Conservation (phyloP, 257 asterid species). For the Plantago major region DNA sequence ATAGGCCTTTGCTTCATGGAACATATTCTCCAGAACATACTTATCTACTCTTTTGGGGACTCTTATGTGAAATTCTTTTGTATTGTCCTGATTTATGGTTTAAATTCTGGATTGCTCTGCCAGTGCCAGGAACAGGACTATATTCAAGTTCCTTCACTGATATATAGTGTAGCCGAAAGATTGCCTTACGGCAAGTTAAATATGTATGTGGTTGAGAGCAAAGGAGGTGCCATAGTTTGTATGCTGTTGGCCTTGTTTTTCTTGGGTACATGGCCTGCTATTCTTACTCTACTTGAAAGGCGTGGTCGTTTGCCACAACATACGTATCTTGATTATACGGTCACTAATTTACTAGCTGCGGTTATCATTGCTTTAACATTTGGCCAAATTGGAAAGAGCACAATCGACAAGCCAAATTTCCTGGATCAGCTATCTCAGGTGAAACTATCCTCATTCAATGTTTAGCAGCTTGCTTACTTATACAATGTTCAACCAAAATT, state of each 20-base stretch:
- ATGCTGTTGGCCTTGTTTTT: conserved; percentile 68
- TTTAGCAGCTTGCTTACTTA: neutral
- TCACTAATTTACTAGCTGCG: conserved; percentile 88
- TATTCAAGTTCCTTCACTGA: conserved; percentile 26
- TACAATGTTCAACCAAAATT: too few species aligned
- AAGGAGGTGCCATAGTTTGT: conserved; percentile 91
- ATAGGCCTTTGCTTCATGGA: too few species aligned
- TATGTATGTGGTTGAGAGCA: conserved; percentile 90
- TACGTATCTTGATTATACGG: conserved; percentile 82
- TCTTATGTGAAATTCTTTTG: too few species aligned
- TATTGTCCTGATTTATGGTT: too few species aligned
- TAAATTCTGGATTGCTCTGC: neutral
- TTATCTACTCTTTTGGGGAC: too few species aligned
- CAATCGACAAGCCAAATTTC: conserved; percentile 61
- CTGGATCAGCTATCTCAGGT: conserved; percentile 76
- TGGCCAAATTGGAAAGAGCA: conserved; percentile 64
- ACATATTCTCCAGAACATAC: too few species aligned
- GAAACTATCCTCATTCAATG: conserved; percentile 1
- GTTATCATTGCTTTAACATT: conserved; percentile 78
- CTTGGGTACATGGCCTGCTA: conserved; percentile 98
- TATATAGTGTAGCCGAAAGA: conserved; percentile 19
- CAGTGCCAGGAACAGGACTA: conserved; percentile 29
- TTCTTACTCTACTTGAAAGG: conserved; percentile 77
- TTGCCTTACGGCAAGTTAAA: conserved; percentile 22
- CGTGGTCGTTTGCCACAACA: conserved; percentile 97